Evolutionary conservation across 2,329 filamentous ascomycete genomes (phyloP), one percentile per base, ranked within the genome.

Genomic region (Neonectria magnoliae): DNA sequence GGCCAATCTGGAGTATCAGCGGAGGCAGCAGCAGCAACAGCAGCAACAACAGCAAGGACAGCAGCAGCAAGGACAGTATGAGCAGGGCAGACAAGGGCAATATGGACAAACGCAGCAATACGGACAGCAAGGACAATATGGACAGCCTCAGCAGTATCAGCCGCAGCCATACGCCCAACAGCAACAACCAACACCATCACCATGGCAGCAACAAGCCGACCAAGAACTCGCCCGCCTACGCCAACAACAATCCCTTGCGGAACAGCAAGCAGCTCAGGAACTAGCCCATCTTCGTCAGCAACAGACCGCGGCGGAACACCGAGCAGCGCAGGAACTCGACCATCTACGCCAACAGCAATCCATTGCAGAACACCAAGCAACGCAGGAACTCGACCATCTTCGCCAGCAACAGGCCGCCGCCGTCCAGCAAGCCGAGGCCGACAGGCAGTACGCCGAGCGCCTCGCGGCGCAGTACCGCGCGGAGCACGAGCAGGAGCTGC

Each of bases 391-490:
- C 22, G 36, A 54, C 27, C 56, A 47, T 2, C 52, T 65, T 3
- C 42, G 20, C 18, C 27, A 51, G 16, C 57, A 57, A 10, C 58
- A 64, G n/a, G 33, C 42, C 10, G 57, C 56, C 16, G 56, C 61
- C 2, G 20, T 55, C 1, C 60, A 63, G n/a, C 68, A 71, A 9
- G 57, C 64, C 6, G 62, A 70, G 8, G 18, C 67, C 0, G 71
- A 72, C 31, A 68, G 68, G 59, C 67, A 62, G 11, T 62, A 69
- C 18, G 70, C 71, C 7, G 71, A 73, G 31, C 55, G 57, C 13
- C 25, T 74, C 4, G 72, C 72, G 14, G 69, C 70, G 3, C 67
- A 68, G 20, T 73, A 66, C 27, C 67, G 68, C 13, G 63, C 63
- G 8, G 66, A 73, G 27, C 25, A 41, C 9, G 44, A 64, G 9